These are phyloP conservation scores for Colletotrichum musicola DNA, from an alignment of 2,329 filamentous ascomycete species.

Conservation along the genomic window DNA sequence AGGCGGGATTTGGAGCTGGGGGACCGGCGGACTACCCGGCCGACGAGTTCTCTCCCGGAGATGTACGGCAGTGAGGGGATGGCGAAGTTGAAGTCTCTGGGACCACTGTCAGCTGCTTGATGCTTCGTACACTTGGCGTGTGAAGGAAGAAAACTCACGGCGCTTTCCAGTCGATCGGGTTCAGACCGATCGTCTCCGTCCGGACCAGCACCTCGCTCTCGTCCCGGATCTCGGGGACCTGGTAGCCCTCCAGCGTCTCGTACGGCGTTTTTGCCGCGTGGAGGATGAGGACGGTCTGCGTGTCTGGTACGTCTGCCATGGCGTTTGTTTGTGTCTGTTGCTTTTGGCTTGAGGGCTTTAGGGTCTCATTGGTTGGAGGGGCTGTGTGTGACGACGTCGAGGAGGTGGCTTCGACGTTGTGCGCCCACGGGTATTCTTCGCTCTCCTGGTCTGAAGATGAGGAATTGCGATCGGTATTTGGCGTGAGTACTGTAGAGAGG, in stretches of 20 bases:
- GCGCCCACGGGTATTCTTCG: no score
- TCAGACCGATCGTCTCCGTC: constrained; percentile 75
- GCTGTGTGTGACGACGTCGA: no score
- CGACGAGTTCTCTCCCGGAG: constrained; percentile 77
- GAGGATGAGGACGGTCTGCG: constrained; percentile 63
- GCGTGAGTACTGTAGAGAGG: no score
- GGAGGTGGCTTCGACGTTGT: background rate
- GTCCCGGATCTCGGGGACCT: constrained; percentile 56
- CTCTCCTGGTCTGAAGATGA: no score
- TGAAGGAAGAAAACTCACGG: constrained; percentile 62
- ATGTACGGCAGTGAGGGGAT: constrained; percentile 77
- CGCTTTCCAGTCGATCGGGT: constrained; percentile 83
- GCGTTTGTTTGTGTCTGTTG: background rate
- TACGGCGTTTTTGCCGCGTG: constrained; percentile 65
- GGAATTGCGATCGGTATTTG: no score
- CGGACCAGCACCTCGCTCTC: constrained; percentile 71
- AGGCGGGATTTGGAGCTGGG: constrained; percentile 53
- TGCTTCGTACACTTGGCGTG: background rate
- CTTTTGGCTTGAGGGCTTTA: background rate
- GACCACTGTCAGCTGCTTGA: background rate
- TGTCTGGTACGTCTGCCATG: constrained; percentile 37
- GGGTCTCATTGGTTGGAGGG: constrained; percentile 17
- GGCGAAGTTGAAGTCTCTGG: constrained; percentile 77
- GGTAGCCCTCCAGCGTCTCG: constrained; percentile 56
- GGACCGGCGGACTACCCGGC: constrained; percentile 63